Percentiles rank a stretch among this genome's conserved stretches.
These are phyloP conservation scores for Nakazawaea populi DNA, from an alignment of 805 yeast genomes.

Conservation along the genomic window DNA sequence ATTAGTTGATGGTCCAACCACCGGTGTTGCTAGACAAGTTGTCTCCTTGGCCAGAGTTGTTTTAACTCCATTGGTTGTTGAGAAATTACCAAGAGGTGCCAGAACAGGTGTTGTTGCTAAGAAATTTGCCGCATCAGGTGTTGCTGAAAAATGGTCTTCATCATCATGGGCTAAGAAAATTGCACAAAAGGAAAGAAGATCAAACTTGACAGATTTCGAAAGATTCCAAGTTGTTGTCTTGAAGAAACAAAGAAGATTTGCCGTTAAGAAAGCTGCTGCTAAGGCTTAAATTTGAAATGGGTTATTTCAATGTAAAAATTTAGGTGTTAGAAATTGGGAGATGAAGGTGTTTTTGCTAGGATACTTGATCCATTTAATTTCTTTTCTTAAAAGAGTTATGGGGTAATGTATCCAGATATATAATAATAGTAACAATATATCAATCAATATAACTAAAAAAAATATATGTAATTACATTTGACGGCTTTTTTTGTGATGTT, in stretches of 20 bases:
- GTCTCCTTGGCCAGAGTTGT: constrained; percentile 80
- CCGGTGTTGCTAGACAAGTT: constrained; percentile 89
- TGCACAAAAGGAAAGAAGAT: constrained; percentile 91
- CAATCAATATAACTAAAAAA: neutral
- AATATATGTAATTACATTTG: constrained; percentile 1
- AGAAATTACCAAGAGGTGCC: constrained; percentile 90
- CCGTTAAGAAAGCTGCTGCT: constrained; percentile 94
- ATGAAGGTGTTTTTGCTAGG: neutral
- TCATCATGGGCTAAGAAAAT: constrained; percentile 98
- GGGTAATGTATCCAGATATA: neutral
- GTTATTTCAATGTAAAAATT: neutral
- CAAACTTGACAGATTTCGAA: constrained; percentile 92
- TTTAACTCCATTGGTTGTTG: constrained; percentile 86
- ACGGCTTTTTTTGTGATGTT: neutral
- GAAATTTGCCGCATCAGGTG: constrained; percentile 90
- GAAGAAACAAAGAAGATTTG: constrained; percentile 95
- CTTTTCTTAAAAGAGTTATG: no score
- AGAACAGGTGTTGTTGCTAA: constrained; percentile 79
- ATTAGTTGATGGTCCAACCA: constrained; percentile 93
- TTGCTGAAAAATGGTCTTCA: constrained; percentile 86
- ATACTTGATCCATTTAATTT: neutral
- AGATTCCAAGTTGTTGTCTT: constrained; percentile 98
- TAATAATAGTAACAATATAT: constrained; percentile 1
- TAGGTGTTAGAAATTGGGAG: neutral
- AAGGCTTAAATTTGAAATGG: constrained; percentile 65